Conservation (phyloP, 2,329 filamentous ascomycete species). For the Monosporascus sp. region DNA sequence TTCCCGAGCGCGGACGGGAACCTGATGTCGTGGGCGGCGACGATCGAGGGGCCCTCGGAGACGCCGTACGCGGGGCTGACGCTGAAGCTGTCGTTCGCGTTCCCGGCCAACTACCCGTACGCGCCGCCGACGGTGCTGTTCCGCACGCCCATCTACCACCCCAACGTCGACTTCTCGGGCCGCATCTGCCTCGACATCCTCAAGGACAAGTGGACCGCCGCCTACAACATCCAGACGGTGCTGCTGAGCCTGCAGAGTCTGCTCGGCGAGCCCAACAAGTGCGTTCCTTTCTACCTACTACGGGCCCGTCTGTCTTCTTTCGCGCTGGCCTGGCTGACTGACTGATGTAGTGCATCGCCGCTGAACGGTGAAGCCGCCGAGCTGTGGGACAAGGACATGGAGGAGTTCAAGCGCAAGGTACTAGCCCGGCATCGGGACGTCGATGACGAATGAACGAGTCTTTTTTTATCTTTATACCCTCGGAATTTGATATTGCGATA, state of each 20-base stretch:
- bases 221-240: constrained; percentile 93
- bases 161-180: constrained; percentile 95
- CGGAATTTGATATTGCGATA: not conserved
- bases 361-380: constrained; percentile 95
- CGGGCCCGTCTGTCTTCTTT: not conserved
- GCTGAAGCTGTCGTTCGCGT: constrained; percentile 88
- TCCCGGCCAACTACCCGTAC: constrained; percentile 91
- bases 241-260: constrained; percentile 90
- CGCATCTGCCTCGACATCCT: constrained; percentile 96
- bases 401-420: constrained; percentile 79
- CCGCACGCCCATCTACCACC: constrained; percentile 98
- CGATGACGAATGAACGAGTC: constrained; percentile 51
- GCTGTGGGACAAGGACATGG: constrained; percentile 84
- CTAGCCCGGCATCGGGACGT: constrained; percentile 57
- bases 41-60: constrained; percentile 83
- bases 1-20: constrained; percentile 90
- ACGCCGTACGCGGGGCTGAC: constrained; percentile 86
- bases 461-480: constrained; percentile 3
- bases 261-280: constrained; percentile 98
- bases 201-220: constrained; percentile 98
- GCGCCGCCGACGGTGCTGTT: constrained; percentile 86
- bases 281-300: constrained; percentile 31
- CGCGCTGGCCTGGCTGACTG: constrained; percentile 11
- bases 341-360: constrained; percentile 67
- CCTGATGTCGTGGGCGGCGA: constrained; percentile 87